Base-by-base conservation (phyloP, 2,329 filamentous ascomycete species). In the Dothistroma pini region DNA sequence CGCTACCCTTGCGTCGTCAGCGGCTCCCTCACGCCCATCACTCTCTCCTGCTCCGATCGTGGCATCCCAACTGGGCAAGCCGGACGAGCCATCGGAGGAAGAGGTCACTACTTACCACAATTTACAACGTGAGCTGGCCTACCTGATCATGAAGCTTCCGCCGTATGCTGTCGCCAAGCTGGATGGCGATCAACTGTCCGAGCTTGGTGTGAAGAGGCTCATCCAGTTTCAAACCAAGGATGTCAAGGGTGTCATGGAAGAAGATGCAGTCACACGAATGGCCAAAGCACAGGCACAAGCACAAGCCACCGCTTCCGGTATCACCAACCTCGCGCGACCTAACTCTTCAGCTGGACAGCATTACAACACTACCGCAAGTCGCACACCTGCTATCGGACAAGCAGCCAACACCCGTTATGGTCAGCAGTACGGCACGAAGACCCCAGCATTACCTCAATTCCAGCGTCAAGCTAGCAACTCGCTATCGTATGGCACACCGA, bases 111-210 rank as follows among this genome's bases (percentile, higher is more conserved):
- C 84, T 0, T 96, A 96, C 72, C 83, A 91, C 65, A 83, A 87
- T 29, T 81, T 96, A 56, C 91, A 89, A 72, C 84, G 87, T 4
- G 90, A 93, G 71, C 79, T 96, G 21, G 80, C 85, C 0, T 78
- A 92, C 32, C 85, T 96, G 64, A 84, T 96, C 62, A 83, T 88
- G 66, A 86, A 84, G 44, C 78, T 96, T 11, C 92, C 92, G 1
- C 92, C 92, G 1, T 95, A 91, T 71, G 90, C 89, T 1, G 89
- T 96, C 25, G 88, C 92, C 6, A 93, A 95, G 70, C 79, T 96
- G 63, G 88, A 96, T 69, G 91, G 91, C 10, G 89, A 96, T 72
- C 89, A 92, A 73, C 78, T 96, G n/a, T 88, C 88, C 32, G 89
- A 92, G 60, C 79, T 96, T 53, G 88, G 90, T 64, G 89, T 96